phyloP scores from a whole-genome alignment of 768 basidiomycete species.

The Podaxis sp. region DNA sequence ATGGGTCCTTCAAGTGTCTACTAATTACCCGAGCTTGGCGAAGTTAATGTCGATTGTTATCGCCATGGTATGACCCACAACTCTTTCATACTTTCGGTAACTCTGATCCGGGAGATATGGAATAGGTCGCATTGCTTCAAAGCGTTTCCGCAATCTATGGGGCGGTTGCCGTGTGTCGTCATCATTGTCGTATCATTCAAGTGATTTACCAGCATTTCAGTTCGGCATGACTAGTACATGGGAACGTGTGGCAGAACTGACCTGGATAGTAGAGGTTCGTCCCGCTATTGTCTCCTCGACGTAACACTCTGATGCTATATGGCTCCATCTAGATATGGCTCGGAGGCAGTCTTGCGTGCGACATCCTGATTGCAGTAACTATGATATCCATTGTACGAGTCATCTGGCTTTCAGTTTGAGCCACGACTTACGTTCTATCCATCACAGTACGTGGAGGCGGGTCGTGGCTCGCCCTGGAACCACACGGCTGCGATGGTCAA shows the following conservation, averaged over 20 bases:
- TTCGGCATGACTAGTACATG: constrained; percentile 3
- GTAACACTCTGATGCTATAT: not conserved
- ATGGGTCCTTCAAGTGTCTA: constrained; percentile 9
- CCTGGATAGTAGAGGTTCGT: constrained; percentile 6
- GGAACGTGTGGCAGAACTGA: constrained; percentile 5
- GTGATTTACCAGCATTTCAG: not conserved
- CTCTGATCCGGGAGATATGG: not conserved
- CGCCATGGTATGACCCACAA: constrained; percentile 3
- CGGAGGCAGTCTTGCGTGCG: constrained; percentile 14
- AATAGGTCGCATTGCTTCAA: not conserved
- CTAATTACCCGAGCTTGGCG: not conserved
- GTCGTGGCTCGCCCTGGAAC: constrained; percentile 14
- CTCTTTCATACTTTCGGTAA: not conserved
- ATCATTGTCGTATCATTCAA: not conserved
- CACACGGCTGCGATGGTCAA: constrained; percentile 17
- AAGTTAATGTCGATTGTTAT: constrained; percentile 10
- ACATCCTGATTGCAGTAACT: constrained; percentile 15
- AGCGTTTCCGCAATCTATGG: constrained; percentile 9
- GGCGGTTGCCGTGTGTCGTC: not conserved
- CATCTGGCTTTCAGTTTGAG: not conserved
- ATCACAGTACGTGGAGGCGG: constrained; percentile 7
- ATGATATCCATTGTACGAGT: constrained; percentile 18
- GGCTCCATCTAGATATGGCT: constrained; percentile 12
- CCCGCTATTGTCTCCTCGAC: not conserved
- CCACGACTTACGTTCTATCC: not conserved